Base-by-base conservation (phyloP, 1,284 basidiomycete genomes). In the Veloporphyrellus conicus region DNA sequence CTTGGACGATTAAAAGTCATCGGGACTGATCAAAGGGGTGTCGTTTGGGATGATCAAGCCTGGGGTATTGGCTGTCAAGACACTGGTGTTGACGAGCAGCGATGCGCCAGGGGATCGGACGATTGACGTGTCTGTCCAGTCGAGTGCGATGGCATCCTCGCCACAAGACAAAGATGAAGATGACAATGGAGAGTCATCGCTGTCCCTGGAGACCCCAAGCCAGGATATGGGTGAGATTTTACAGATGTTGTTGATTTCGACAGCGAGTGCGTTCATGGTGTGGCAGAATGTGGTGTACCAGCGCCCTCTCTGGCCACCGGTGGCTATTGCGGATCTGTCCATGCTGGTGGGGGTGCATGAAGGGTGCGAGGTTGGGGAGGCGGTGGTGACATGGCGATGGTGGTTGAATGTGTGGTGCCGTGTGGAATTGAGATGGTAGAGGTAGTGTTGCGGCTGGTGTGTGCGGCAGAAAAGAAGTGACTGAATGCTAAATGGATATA, bases 51-150 rank as follows among this genome's bases (percentile, higher is more conserved):
- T 65, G 2, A 64, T 92, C 14, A 54, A 69, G 1, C 79, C 87
- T 0, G 81, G 81, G 1, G 72, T 71, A 5, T 76, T 70, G 27
- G 69, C 71, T 3, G 54, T 73, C 39, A 87, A 85, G 60, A 83
- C 78, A 9, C 62, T 92, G 36, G 68, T 75, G 54, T 68, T 90
- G 32, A 64, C 70, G 40, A 81, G 76, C 54, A 71, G 73, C 0
- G 86, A 86, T 16, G 74, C 74, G 1, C 68, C 75, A 1, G 87
- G 86, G 4, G 79, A 84, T 41, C 74, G 87, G 27, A 72, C 78
- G 38, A 66, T 92, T 39, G 89, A 92, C 60, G 72, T 91, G 23
- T 90, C 88, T 1, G 69, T 90, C 35, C 86, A 84, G 49, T 84
- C 87, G 14, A 68, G 71, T 15, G 59, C 71, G 35, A 35, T 31